Percentiles rank a stretch among this genome's conserved stretches.
These are phyloP conservation scores for Diplocarpon rosae DNA, from an alignment of 2,329 filamentous ascomycete genomes.

Conservation along the genomic window DNA sequence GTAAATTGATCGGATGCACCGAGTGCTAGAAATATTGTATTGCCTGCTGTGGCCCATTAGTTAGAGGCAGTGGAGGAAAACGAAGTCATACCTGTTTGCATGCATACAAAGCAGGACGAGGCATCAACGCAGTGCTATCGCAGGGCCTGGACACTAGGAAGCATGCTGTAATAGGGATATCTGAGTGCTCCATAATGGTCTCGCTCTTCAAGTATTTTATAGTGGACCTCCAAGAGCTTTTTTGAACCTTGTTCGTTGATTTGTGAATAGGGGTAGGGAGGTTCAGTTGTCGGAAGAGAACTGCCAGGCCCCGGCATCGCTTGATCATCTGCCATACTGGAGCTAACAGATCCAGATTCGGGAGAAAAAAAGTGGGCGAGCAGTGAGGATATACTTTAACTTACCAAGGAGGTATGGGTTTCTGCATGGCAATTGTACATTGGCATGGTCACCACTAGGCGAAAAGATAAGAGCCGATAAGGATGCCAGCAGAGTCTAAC, in stretches of 20 bases:
- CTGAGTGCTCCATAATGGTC: slow-evolving; percentile 24
- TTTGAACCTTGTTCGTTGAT: slow-evolving; percentile 6
- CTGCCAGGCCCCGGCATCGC: not conserved
- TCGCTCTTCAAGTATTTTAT: slow-evolving; percentile 20
- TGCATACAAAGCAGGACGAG: slow-evolving; percentile 38
- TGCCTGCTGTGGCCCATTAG: slow-evolving; percentile 31
- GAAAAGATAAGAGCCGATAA: too few species aligned
- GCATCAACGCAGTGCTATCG: slow-evolving; percentile 36
- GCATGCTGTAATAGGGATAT: slow-evolving; percentile 31
- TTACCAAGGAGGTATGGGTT: too few species aligned
- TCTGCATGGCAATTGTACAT: too few species aligned
- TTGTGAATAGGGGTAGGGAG: slow-evolving; percentile 1
- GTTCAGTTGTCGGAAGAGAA: slow-evolving; percentile 13
- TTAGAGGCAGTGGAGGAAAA: not conserved
- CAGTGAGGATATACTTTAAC: not conserved
- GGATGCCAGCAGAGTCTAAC: too few species aligned
- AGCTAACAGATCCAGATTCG: not conserved
- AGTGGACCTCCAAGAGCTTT: slow-evolving; percentile 6
- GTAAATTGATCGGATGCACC: slow-evolving; percentile 42
- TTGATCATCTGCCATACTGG: not conserved
- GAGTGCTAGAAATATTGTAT: slow-evolving; percentile 52
- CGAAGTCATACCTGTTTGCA: slow-evolving; percentile 36
- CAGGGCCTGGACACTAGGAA: slow-evolving; percentile 36
- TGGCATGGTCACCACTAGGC: too few species aligned
- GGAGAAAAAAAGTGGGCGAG: not conserved